A percentile compares a stretch with the other conserved stretches of the same genome.
phyloP scores from a whole-genome alignment of 345 rosid species.

The Euphorbia pulcherrima region DNA sequence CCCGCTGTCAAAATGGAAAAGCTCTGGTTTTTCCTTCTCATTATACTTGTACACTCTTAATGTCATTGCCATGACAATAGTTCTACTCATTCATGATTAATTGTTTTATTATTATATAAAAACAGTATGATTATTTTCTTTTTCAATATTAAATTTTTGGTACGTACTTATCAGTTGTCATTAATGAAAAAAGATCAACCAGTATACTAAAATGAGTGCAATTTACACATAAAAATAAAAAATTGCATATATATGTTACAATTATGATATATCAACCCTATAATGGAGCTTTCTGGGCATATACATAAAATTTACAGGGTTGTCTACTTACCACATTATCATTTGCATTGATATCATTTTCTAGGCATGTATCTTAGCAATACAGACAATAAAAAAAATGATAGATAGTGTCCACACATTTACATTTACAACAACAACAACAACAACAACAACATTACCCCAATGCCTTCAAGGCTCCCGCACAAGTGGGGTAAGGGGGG shows the following conservation, averaged over 20 bases:
- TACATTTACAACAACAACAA: too few species aligned
- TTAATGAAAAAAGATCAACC: background rate
- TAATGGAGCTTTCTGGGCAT: too few species aligned
- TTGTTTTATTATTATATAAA: too few species aligned
- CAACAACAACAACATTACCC: too few species aligned
- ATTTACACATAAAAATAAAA: too few species aligned
- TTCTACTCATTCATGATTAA: background rate
- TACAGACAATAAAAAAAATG: background rate
- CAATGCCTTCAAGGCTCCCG: too few species aligned
- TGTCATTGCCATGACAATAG: background rate
- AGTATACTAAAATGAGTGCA: background rate
- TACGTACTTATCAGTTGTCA: background rate
- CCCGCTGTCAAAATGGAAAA: too few species aligned
- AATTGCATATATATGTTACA: background rate
- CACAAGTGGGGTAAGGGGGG: too few species aligned
- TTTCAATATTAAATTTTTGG: too few species aligned
- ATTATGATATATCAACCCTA: too few species aligned
- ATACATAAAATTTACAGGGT: too few species aligned
- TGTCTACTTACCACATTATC: background rate
- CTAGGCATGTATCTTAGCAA: background rate
- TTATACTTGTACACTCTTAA: background rate
- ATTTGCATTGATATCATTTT: background rate
- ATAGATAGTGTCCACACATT: constrained; percentile 6
- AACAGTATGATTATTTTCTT: background rate
- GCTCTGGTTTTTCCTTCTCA: too few species aligned